Conservation (phyloP, 2,329 filamentous ascomycete species). For the Fusarium euwallaceae region DNA sequence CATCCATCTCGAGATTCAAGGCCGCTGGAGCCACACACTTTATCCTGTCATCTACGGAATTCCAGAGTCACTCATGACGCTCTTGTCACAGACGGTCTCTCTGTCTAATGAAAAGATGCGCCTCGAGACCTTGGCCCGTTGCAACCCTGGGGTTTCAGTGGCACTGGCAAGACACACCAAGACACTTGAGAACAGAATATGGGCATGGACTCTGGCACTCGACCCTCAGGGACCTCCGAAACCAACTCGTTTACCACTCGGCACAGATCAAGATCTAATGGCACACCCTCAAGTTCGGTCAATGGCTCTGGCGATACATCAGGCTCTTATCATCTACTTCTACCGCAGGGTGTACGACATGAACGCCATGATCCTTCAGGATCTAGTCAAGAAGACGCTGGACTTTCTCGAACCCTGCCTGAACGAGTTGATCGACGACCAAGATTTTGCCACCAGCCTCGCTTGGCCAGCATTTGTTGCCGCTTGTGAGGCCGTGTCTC, state of each 20-base stretch:
- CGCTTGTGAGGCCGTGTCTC: slow-evolving; percentile 56
- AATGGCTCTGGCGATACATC: slow-evolving; percentile 54
- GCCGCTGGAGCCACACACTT: slow-evolving; percentile 55
- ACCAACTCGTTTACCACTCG: neutral
- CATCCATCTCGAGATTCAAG: slow-evolving; percentile 57
- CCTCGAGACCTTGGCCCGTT: slow-evolving; percentile 39
- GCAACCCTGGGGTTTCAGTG: slow-evolving; percentile 42
- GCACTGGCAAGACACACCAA: slow-evolving; percentile 48
- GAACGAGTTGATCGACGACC: slow-evolving; percentile 50
- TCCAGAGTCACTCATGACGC: slow-evolving; percentile 56
- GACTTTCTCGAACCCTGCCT: slow-evolving; percentile 54
- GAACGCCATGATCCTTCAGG: slow-evolving; percentile 56
- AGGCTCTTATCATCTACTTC: slow-evolving; percentile 60
- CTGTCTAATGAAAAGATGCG: slow-evolving; percentile 57
- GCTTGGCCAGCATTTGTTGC: slow-evolving; percentile 61
- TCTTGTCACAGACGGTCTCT: slow-evolving; percentile 57
- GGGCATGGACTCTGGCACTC: slow-evolving; percentile 43
- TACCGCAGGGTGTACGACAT: slow-evolving; percentile 56
- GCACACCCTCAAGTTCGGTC: slow-evolving; percentile 36
- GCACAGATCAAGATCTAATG: slow-evolving; percentile 31
- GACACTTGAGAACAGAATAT: slow-evolving; percentile 50
- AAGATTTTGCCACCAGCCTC: slow-evolving; percentile 54
- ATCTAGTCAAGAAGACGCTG: slow-evolving; percentile 51
- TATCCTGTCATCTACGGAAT: slow-evolving; percentile 61
- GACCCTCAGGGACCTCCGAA: slow-evolving; percentile 25